Evolutionary conservation across 805 yeast species (phyloP).

Genomic region (Sugiyamaella floridensis): DNA sequence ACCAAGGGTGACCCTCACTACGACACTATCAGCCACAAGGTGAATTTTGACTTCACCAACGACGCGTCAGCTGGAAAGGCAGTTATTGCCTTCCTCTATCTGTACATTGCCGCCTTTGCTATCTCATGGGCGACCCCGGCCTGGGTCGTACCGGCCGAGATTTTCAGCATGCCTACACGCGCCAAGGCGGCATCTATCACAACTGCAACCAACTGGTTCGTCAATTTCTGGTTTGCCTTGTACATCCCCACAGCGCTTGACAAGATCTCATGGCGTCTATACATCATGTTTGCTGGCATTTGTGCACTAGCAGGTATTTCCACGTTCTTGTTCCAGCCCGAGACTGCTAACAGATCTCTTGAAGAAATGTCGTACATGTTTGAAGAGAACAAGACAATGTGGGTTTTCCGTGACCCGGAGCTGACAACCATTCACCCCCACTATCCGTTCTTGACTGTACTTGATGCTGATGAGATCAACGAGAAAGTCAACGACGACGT

Average conservation of each 20-base stretch:
- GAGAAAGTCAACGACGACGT: too few species aligned
- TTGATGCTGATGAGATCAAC: too few species aligned
- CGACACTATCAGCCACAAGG: constrained; percentile 19
- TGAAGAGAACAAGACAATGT: constrained; percentile 28
- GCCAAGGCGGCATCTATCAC: constrained; percentile 58
- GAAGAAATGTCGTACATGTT: constrained; percentile 74
- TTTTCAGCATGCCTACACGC: constrained; percentile 51
- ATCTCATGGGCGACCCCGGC: constrained; percentile 57
- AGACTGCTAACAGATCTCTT: constrained; percentile 72
- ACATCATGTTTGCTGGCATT: constrained; percentile 57
- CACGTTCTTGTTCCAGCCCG: constrained; percentile 65
- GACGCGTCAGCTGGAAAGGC: constrained; percentile 24
- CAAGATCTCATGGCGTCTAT: constrained; percentile 57
- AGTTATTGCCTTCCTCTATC: constrained; percentile 43
- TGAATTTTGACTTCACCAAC: constrained; percentile 11
- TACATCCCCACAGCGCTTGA: constrained; percentile 64
- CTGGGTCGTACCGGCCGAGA: constrained; percentile 65
- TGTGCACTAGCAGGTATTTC: constrained; percentile 51
- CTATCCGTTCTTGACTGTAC: neutral
- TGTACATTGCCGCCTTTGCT: constrained; percentile 45
- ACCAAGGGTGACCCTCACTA: constrained; percentile 14
- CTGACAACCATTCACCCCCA: constrained; percentile 1
- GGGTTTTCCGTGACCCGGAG: constrained; percentile 15
- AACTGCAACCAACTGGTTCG: constrained; percentile 37
- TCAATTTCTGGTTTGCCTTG: constrained; percentile 54